These are phyloP conservation scores for Sanghuangporus weigelae DNA, from an alignment of 1,284 basidiomycete species.

Conservation along the genomic window DNA sequence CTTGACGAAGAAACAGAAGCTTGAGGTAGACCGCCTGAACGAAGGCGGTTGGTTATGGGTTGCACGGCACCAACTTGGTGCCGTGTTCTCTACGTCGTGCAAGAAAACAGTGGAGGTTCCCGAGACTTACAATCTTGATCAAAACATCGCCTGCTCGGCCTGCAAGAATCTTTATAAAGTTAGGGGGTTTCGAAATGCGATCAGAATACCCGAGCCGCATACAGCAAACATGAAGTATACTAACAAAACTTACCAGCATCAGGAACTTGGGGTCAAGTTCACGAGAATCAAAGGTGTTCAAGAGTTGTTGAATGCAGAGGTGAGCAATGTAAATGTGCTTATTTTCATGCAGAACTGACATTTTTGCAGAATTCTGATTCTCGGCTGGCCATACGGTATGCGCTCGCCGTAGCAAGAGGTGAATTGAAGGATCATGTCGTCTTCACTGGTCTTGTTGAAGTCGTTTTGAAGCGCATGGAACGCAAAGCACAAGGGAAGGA, in stretches of 20 bases:
- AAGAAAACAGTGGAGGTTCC: neutral
- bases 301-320: neutral
- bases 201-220: too few relatives aligned
- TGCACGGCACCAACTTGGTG: neutral
- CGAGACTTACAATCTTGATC: neutral
- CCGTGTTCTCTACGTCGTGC: neutral
- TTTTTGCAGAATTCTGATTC: neutral
- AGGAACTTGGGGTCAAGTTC: neutral
- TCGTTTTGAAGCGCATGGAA: neutral
- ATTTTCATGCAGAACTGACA: neutral
- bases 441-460: neutral
- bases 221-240: neutral
- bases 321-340: neutral
- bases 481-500: neutral
- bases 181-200: too few relatives aligned
- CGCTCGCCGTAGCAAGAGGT: neutral
- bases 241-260: neutral
- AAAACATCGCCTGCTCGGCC: too few relatives aligned
- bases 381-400: neutral
- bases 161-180: too few relatives aligned
- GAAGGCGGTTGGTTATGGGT: neutral
- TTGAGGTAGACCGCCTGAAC: neutral
- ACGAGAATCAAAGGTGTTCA: neutral
- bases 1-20: neutral
- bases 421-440: neutral